Evolutionary conservation across 331 rosid genomes (phyloP), one percentile per base, ranked within the genome.

Genomic region (Phaseolus coccineus): DNA sequence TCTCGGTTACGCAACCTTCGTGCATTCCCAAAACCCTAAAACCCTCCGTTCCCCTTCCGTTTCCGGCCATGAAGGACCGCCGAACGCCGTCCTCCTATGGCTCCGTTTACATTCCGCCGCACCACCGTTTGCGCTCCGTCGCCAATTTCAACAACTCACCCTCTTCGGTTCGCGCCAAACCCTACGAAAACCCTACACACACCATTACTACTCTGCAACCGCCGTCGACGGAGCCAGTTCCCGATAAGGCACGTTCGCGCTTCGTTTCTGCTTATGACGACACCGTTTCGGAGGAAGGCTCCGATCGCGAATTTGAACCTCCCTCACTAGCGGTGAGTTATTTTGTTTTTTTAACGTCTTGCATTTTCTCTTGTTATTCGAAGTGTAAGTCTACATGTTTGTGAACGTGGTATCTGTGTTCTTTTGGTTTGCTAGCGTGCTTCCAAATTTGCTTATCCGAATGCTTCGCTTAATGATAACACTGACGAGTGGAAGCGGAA

Each of bases 61-160:
- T 71, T 61, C 69, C 76, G 86, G 33, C 75, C 70, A 95, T 95
- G 99, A 91, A 95, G 90, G 98, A 90, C 84, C 91, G 92, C 59
- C 88, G 92, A 77, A 80, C 97, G 84, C 97, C 88, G 46, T 82
- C 97, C 59, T 88, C 97, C 53, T 71, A 80, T 71, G 94, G 89
- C 85, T 76, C 90, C 84, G 73, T 90, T 28, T 95, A 95, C 81
- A 86, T 95, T 42, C 97, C 98, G 74, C 98, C 98, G 33, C 97
- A 89, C 84, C 88, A 91, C 19, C 98, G 97, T 30, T 85, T 84
- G 5, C 98, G 91, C 87, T 88, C 98, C 72, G 88, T 84, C 75
- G 70, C 82, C 15, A 85, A 64, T 66, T 28, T 69, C 82, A 81
- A 76, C 82, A 79, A 55, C 74, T 79, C 94, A 27, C 27, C 89